These are phyloP conservation scores for Aspergillus cristatus DNA, from an alignment of 495 filamentous ascomycete species.

Conservation along the genomic window DNA sequence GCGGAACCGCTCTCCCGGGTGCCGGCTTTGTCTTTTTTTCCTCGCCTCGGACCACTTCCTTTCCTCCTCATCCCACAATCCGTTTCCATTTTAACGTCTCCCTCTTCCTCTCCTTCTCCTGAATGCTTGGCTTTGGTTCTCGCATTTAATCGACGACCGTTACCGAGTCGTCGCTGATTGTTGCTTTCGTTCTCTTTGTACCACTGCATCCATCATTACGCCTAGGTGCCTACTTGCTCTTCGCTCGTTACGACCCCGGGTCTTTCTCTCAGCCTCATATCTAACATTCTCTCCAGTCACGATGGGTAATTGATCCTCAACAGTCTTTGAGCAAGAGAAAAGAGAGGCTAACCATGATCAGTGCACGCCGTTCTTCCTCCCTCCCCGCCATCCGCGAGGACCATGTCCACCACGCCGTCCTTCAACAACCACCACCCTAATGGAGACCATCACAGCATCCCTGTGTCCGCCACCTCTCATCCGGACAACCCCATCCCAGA, in stretches of 20 bases:
- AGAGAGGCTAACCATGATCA: conserved; percentile 6
- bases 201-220: neutral
- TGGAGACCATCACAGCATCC: conserved; percentile 25
- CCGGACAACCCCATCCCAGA: conserved; percentile 49
- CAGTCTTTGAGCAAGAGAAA: neutral
- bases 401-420: conserved; percentile 17
- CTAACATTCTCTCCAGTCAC: neutral
- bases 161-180: neutral
- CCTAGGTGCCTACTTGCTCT: too few species aligned
- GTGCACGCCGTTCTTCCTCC: conserved; percentile 26
- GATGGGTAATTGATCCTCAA: conserved; percentile 13
- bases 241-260: too few species aligned
- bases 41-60: conserved; percentile 14
- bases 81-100: conserved; percentile 1
- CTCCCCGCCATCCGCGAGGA: conserved; percentile 20
- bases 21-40: conserved; percentile 7
- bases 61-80: conserved; percentile 22
- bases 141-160: neutral
- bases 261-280: neutral
- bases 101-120: neutral
- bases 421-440: conserved; percentile 15
- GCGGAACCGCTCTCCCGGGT: conserved; percentile 19
- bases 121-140: neutral
- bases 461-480: conserved; percentile 42
- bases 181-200: neutral